These are phyloP conservation scores for Hevea brasiliensis DNA, from an alignment of 345 rosid species.

Conservation along the genomic window DNA sequence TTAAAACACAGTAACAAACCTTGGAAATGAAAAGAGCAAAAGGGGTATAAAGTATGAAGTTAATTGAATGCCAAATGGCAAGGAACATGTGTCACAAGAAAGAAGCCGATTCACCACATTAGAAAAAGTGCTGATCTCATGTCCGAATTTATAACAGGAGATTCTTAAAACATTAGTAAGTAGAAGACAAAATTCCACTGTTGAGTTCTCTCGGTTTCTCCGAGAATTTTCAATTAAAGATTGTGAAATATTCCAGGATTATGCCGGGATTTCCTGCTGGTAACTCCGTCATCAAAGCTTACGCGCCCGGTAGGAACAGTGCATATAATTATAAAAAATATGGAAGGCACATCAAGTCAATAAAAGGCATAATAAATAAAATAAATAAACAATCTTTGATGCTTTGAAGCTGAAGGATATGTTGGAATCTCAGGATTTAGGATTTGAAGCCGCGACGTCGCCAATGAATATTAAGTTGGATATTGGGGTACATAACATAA, in stretches of 20 bases:
- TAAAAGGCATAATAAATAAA: too few species aligned
- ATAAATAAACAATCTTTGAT: too few species aligned
- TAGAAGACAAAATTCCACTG: slow-evolving; percentile 28
- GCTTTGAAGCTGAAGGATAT: too few species aligned
- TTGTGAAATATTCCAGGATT: not conserved
- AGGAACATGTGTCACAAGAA: not conserved
- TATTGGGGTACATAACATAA: too few species aligned
- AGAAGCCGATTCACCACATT: slow-evolving; percentile 22
- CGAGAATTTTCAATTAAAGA: slow-evolving; percentile 16
- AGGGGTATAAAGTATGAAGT: not conserved
- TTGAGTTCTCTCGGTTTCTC: slow-evolving; percentile 18
- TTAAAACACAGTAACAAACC: slow-evolving; percentile 14
- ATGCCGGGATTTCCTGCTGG: not conserved
- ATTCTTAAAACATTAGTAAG: slow-evolving; percentile 17
- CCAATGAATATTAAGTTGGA: too few species aligned
- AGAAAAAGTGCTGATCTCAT: slow-evolving; percentile 15
- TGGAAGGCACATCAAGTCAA: too few species aligned
- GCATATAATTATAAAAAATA: too few species aligned
- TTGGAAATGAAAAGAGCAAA: slow-evolving; percentile 17
- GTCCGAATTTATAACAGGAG: slow-evolving; percentile 33
- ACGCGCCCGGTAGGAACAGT: too few species aligned
- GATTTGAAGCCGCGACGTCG: too few species aligned
- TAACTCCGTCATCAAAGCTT: slow-evolving; percentile 24
- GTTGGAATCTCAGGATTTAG: too few species aligned
- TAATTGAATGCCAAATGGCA: slow-evolving; percentile 29